Conservation (phyloP, 495 filamentous ascomycete species). For the Lentithecium fluviatile region DNA sequence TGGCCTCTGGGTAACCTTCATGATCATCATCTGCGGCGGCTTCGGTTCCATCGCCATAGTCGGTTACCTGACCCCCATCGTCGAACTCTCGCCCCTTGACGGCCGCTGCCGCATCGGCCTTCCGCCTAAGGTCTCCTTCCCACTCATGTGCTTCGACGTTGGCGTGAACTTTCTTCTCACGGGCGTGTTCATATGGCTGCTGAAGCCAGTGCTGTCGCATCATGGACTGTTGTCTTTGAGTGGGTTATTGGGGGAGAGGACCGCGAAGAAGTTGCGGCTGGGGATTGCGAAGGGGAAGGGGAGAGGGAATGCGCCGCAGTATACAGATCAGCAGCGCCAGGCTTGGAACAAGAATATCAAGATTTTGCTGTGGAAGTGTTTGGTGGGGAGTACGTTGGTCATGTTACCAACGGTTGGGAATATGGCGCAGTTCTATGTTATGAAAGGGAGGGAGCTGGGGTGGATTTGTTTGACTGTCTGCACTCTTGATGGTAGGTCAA, state of each 20-base stretch:
- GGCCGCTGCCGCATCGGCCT: constrained; percentile 42
- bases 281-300: no score
- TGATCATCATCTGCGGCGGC: constrained; percentile 34
- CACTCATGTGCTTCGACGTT: constrained; percentile 39
- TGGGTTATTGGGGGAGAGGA: no score
- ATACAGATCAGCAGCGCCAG: no score
- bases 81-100: constrained; percentile 28
- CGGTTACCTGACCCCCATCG: constrained; percentile 37
- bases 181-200: constrained; percentile 34
- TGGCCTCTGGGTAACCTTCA: constrained; percentile 32
- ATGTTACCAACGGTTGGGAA: constrained; percentile 16
- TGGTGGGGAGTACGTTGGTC: background rate
- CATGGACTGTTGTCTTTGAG: no score
- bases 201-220: constrained; percentile 1
- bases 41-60: constrained; percentile 38
- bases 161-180: constrained; percentile 38
- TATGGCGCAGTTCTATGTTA: constrained; percentile 18
- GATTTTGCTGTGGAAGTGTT: constrained; percentile 16
- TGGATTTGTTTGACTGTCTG: constrained; percentile 18
- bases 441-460: constrained; percentile 11
- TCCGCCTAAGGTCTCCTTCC: constrained; percentile 35
- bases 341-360: constrained; percentile 8
- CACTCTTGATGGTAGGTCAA: constrained; percentile 15
- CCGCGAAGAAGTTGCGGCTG: no score
- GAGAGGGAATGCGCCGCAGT: no score